Conservation (phyloP, 352 stramenopile genomes). For the Aphanomyces stellatus region DNA sequence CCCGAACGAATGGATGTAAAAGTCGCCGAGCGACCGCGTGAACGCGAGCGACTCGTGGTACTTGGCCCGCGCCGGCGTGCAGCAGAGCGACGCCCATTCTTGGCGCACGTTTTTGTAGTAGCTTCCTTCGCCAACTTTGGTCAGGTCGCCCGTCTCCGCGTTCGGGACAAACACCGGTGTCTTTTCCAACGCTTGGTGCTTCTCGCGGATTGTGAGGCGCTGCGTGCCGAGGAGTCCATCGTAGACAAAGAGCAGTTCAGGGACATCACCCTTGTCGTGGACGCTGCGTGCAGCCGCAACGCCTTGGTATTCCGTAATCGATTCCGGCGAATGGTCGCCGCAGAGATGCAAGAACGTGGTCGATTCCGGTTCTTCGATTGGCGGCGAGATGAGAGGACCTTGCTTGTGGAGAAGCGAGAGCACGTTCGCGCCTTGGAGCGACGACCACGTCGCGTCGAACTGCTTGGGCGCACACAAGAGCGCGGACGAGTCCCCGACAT, state of each 20-base stretch:
- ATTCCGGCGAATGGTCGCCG: slow-evolving; percentile 78
- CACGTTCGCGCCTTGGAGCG: neutral
- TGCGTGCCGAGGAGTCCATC: slow-evolving; percentile 35
- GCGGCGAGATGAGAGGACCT: neutral
- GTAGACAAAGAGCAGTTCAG: slow-evolving; percentile 80
- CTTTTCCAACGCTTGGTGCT: neutral
- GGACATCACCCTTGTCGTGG: slow-evolving; percentile 26
- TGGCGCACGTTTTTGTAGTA: slow-evolving; percentile 90
- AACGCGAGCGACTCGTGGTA: slow-evolving; percentile 83
- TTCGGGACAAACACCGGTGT: slow-evolving; percentile 36
- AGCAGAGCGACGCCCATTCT: slow-evolving; percentile 83
- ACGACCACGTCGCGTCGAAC: slow-evolving; percentile 5
- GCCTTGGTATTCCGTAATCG: slow-evolving; percentile 57
- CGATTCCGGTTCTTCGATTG: slow-evolving; percentile 9
- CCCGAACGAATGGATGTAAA: slow-evolving; percentile 85
- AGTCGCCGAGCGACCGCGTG: slow-evolving; percentile 79
- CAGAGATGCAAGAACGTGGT: slow-evolving; percentile 46
- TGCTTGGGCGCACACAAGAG: slow-evolving; percentile 27
- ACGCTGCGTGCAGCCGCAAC: slow-evolving; percentile 34
- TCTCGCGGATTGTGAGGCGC: slow-evolving; percentile 3
- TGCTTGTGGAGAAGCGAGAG: neutral
- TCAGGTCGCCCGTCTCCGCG: slow-evolving; percentile 6
- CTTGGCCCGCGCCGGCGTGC: slow-evolving; percentile 45
- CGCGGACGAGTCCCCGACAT: slow-evolving; percentile 72
- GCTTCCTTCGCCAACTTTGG: slow-evolving; percentile 32